These are phyloP conservation scores for Mycosarcoma mackinlayi DNA, from an alignment of 1,284 basidiomycete species.

Conservation along the genomic window DNA sequence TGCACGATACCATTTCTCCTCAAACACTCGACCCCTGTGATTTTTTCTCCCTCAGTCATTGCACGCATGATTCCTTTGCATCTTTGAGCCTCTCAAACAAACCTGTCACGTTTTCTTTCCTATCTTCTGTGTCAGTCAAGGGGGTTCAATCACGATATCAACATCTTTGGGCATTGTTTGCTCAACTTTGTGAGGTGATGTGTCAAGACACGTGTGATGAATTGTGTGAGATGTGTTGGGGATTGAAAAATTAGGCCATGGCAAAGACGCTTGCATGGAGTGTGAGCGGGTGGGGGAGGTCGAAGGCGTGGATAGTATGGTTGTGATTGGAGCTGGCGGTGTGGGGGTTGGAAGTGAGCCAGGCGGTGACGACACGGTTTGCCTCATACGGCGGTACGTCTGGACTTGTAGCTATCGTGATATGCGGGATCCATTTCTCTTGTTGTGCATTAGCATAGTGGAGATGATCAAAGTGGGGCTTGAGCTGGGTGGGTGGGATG, in stretches of 20 bases:
- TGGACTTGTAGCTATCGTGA: constrained; percentile 84
- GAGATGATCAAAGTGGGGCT: constrained; percentile 13
- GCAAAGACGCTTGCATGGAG: constrained; percentile 23
- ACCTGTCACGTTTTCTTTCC: no score
- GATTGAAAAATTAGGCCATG: no score
- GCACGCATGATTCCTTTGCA: background rate
- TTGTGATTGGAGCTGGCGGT: no score
- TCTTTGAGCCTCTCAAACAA: no score
- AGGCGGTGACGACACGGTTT: constrained; percentile 72
- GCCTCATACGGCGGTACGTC: constrained; percentile 79
- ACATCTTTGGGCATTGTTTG: no score
- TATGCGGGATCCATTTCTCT: constrained; percentile 73
- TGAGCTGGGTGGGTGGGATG: background rate
- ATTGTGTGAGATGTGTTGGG: background rate
- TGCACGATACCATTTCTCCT: background rate
- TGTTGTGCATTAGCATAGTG: constrained; percentile 32
- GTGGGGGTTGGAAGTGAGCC: no score
- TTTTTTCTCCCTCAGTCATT: background rate
- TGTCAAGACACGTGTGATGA: no score
- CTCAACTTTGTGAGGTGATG: no score
- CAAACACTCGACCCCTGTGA: no score
- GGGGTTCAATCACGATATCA: background rate
- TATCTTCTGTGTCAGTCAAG: background rate
- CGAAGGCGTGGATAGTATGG: background rate
- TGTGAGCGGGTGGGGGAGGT: background rate